These are phyloP conservation scores for Globisporangium barbulae DNA, from an alignment of 352 stramenopile species.

Conservation along the genomic window DNA sequence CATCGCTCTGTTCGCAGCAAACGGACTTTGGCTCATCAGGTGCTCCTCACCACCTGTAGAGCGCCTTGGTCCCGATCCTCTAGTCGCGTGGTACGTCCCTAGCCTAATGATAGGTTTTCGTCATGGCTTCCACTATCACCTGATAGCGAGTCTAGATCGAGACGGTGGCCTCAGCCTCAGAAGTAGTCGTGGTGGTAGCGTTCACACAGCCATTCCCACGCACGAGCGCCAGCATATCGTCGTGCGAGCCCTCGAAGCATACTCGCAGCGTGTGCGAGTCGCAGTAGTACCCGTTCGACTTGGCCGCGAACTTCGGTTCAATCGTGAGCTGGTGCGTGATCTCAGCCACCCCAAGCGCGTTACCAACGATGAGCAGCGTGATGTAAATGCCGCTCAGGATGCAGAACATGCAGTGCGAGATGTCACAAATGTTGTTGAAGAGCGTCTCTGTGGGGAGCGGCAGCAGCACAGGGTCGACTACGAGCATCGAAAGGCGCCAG, in stretches of 20 bases:
- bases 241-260: neutral
- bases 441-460: too few species aligned
- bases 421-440: too few species aligned
- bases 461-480: too few species aligned
- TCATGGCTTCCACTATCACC: neutral
- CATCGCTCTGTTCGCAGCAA: neutral
- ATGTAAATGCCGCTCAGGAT: too few species aligned
- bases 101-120: too few species aligned
- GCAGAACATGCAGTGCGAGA: too few species aligned
- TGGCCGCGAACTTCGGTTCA: neutral
- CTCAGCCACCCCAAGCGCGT: too few species aligned
- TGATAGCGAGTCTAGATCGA: neutral
- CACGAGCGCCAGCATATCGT: neutral
- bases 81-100: neutral
- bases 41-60: neutral
- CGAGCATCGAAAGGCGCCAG: too few species aligned
- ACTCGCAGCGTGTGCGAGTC: neutral
- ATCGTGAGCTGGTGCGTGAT: neutral
- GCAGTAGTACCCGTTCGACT: slow-evolving; percentile 2
- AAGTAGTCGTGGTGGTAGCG: neutral
- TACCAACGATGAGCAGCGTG: too few species aligned
- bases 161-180: neutral
- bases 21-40: neutral
- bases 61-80: neutral
- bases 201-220: neutral